A percentile compares a stretch with the other conserved stretches of the same genome.
Conservation (phyloP, 2,329 filamentous ascomycete species). For the Drechslerella dactyloides region DNA sequence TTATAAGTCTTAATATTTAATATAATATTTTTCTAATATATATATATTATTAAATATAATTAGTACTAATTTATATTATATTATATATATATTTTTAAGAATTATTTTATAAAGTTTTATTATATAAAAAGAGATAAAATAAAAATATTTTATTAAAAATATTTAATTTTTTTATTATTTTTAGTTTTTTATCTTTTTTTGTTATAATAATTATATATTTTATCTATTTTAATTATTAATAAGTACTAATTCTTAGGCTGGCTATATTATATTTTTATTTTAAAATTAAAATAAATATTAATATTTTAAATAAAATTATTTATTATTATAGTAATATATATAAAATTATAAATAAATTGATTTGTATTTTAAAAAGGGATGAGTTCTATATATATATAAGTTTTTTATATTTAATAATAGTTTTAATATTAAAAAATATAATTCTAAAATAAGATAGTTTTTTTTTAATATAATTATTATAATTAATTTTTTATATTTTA, state of each 20-base stretch:
- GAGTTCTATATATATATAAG: constrained; percentile 1
- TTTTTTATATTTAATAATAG: background rate
- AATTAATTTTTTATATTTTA: constrained; percentile 5
- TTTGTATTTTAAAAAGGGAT: constrained; percentile 1
- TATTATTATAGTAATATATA: background rate
- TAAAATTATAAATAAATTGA: constrained; percentile 11
- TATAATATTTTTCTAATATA: too few relatives aligned
- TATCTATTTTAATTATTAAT: too few relatives aligned
- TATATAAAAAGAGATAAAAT: background rate
- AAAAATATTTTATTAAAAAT: constrained; percentile 6
- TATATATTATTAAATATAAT: too few relatives aligned
- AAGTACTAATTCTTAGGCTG: too few relatives aligned
- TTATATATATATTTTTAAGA: background rate
- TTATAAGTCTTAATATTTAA: too few relatives aligned
- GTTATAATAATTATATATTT: too few relatives aligned
- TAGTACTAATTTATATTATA: too few relatives aligned
- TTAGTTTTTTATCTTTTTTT: too few relatives aligned
- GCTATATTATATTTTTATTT: constrained; percentile 2
- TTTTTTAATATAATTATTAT: background rate
- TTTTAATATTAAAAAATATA: background rate
- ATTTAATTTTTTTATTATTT: background rate
- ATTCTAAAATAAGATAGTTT: constrained; percentile 1
- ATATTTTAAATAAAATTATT: constrained; percentile 1
- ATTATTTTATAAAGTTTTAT: background rate
- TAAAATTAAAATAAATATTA: background rate